phyloP scores from a whole-genome alignment of 2,329 filamentous ascomycete species.

The Fusarium sp. region DNA sequence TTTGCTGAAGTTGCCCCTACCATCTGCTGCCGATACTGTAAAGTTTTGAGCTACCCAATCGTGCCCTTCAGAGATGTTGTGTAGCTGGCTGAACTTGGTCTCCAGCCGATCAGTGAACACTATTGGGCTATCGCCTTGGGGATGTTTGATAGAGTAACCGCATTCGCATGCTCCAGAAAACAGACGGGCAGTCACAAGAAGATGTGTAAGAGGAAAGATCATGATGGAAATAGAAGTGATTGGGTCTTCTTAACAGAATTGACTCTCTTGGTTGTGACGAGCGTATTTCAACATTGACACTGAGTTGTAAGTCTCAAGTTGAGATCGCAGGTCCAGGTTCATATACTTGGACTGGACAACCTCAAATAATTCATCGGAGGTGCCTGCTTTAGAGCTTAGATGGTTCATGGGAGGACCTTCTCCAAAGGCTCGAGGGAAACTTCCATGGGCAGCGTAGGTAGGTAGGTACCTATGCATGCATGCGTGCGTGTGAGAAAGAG shows the following conservation, averaged over 20 bases:
- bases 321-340: not conserved
- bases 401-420: not conserved
- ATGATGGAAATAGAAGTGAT: constrained; percentile 2
- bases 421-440: not conserved
- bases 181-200: constrained; percentile 26
- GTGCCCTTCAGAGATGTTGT: constrained; percentile 58
- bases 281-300: not conserved
- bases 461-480: not conserved
- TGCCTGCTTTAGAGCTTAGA: not conserved
- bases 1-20: constrained; percentile 74
- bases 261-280: not conserved
- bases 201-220: constrained; percentile 1
- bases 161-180: constrained; percentile 70
- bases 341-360: not conserved
- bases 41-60: constrained; percentile 76
- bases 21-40: constrained; percentile 66
- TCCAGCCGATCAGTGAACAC: constrained; percentile 77
- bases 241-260: not conserved
- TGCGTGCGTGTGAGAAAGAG: not conserved
- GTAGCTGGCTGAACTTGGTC: constrained; percentile 73
- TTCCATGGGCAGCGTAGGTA: not conserved
- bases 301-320: not conserved
- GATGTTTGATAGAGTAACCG: constrained; percentile 69
- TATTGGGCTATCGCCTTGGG: constrained; percentile 51
- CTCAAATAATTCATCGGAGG: not conserved